Evolutionary conservation across 106 monocot species (phyloP), one percentile per base, ranked within the genome.

Genomic region (Ottelia alismoides): DNA sequence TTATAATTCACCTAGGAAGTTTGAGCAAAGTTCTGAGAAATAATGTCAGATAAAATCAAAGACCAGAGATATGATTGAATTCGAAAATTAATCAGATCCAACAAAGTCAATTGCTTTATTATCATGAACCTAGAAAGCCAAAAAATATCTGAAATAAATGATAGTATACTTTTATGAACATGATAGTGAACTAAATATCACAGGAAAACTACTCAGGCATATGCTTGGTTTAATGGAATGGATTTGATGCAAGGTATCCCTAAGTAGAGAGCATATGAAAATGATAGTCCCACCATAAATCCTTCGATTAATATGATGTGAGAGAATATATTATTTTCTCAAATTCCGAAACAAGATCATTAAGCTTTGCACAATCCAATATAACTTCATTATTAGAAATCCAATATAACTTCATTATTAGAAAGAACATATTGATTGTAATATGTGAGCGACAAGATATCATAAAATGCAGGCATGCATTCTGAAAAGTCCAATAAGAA

Each of bases 221-320:
- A 74, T 57, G 30, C 25, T 66, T 31, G 82, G 76, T 19, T 70
- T 73, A 53, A 44, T 25, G 70, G 53, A 57, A 67, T 63, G 67
- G 30, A 98, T 54, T 64, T 67, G 80, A 3, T 55, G 62, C 47
- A 98, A 52, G 22, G 57, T 52, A 58, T 60, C 66, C 60, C 53
- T 77, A 30, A 83, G 58, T 28, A 90, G 30, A 5, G 62, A 52
- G 30, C 74, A 77, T 65, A 79, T 74, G 72, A 56, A 66, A 65
- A 84, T 28, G 25, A 82, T 30, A 30, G 78, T 82, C 62, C 85
- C 88, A 27, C 25, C 49, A 25, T 76, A 78, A 66, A 70, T 81
- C 65, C 76, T 88, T 60, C 72, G 40, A 21, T 57, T 63, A 30
- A 60, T 78, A 96, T 12, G 69, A 70, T 26, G 70, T 52, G 52